Evolutionary conservation across 2,329 filamentous ascomycete species (phyloP).

Genomic region (Rhynchosporium graminicola): DNA sequence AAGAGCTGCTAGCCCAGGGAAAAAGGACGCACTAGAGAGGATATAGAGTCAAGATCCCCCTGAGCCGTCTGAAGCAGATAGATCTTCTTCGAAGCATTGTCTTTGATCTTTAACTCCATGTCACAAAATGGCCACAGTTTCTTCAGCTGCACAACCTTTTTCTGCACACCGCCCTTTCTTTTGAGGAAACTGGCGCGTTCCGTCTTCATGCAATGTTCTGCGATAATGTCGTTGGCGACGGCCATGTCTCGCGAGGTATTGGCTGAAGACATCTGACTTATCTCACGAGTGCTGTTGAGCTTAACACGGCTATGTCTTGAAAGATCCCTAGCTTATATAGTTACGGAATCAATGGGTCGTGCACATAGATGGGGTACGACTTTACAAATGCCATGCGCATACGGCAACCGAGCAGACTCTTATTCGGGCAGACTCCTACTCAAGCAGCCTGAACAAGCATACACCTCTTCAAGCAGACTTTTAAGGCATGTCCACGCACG

Average conservation of each 20-base stretch:
- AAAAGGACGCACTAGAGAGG: background rate
- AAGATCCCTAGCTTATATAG: background rate
- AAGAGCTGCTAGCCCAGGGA: background rate
- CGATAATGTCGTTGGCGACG: background rate
- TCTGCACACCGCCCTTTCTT: background rate
- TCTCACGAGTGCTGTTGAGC: no score
- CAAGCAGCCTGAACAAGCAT: no score
- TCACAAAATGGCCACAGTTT: slow-evolving; percentile 7
- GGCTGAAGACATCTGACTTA: background rate
- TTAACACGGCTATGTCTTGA: background rate
- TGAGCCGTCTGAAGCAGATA: background rate
- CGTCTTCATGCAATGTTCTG: background rate
- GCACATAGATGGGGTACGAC: background rate
- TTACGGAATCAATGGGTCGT: background rate
- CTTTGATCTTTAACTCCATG: slow-evolving; percentile 1
- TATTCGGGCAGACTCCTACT: background rate
- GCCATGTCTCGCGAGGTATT: background rate
- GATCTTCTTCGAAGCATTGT: background rate
- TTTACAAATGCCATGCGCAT: background rate
- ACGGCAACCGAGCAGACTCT: background rate
- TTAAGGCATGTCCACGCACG: background rate
- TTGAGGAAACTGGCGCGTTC: slow-evolving; percentile 4
- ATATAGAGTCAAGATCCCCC: slow-evolving; percentile 1
- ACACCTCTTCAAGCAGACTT: background rate
- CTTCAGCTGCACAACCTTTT: slow-evolving; percentile 2